Conservation (phyloP, 1,139 yeast genomes). For the Meyerozyma athensensis region DNA sequence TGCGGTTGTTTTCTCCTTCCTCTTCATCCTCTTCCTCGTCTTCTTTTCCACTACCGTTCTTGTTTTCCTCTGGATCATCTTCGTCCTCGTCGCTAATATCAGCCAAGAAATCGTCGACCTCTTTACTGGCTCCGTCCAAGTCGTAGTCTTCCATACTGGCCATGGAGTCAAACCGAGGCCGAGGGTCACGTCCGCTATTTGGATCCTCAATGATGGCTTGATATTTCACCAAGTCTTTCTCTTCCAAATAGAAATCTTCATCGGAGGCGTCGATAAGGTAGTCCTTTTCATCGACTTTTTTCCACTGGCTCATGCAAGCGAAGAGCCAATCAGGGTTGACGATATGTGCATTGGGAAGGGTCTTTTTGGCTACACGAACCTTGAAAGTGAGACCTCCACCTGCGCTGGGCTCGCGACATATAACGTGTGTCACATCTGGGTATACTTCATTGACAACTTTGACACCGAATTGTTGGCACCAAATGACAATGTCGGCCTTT, state of each 20-base stretch:
- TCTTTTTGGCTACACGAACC: conserved; percentile 67
- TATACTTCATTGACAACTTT: conserved; percentile 69
- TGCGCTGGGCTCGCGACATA: conserved; percentile 63
- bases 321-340: conserved; percentile 95
- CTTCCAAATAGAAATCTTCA: conserved; percentile 38
- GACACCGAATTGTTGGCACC: conserved; percentile 94
- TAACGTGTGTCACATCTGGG: conserved; percentile 80
- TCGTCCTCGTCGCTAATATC: conserved; percentile 50
- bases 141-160: conserved; percentile 38
- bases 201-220: conserved; percentile 12
- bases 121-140: conserved; percentile 54
- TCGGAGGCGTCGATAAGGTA: conserved; percentile 48
- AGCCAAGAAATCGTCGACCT: conserved; percentile 57
- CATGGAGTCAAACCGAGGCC: conserved; percentile 26
- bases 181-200: conserved; percentile 9
- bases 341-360: conserved; percentile 63
- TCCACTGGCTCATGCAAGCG: conserved; percentile 79
- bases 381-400: conserved; percentile 51
- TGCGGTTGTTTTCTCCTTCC: conserved; percentile 6
- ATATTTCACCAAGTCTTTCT: conserved; percentile 41
- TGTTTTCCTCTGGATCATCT: conserved; percentile 30
- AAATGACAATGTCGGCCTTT: conserved; percentile 77
- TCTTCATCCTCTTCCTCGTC: conserved; percentile 9
- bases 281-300: conserved; percentile 57
- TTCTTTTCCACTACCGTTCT: too few relatives aligned